Percentiles rank a stretch among this genome's conserved stretches.
These are phyloP conservation scores for Berkeleyomyces rouxiae DNA, from an alignment of 2,329 filamentous ascomycete species.

Conservation along the genomic window DNA sequence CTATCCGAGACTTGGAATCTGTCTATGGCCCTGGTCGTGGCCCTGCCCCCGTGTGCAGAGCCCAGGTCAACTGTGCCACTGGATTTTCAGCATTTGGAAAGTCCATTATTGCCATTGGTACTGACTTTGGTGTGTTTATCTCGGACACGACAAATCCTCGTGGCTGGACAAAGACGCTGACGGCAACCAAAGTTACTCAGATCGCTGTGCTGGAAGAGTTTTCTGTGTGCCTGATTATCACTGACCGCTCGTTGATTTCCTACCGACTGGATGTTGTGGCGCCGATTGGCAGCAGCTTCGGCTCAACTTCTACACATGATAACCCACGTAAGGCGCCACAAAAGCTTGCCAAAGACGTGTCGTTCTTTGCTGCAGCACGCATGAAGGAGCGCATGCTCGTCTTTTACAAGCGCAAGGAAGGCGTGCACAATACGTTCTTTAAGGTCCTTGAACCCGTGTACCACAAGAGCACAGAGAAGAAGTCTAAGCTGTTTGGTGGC, in stretches of 20 bases:
- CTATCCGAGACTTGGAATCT: constrained; percentile 75
- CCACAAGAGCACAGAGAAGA: constrained; percentile 79
- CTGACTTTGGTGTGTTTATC: constrained; percentile 84
- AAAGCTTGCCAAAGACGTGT: constrained; percentile 79
- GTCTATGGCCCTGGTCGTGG: constrained; percentile 54
- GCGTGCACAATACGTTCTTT: constrained; percentile 86
- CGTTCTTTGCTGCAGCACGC: constrained; percentile 86
- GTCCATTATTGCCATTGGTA: constrained; percentile 82
- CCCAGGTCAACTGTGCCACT: constrained; percentile 82
- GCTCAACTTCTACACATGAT: constrained; percentile 43
- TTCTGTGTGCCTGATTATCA: constrained; percentile 76
- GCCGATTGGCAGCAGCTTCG: constrained; percentile 39
- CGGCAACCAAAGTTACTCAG: constrained; percentile 65
- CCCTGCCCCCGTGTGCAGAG: constrained; percentile 64
- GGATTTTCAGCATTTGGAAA: constrained; percentile 73
- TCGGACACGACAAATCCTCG: constrained; percentile 78
- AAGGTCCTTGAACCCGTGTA: constrained; percentile 93
- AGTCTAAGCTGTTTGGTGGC: constrained; percentile 46
- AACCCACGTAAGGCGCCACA: constrained; percentile 75
- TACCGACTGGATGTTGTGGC: constrained; percentile 81
- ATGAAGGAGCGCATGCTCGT: constrained; percentile 95
- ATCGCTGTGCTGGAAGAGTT: constrained; percentile 93
- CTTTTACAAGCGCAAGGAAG: constrained; percentile 94
- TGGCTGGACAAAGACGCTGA: constrained; percentile 75
- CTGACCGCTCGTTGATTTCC: constrained; percentile 79